Evolutionary conservation across 805 yeast genomes (phyloP).

Genomic region (Yamadazyma olivae): DNA sequence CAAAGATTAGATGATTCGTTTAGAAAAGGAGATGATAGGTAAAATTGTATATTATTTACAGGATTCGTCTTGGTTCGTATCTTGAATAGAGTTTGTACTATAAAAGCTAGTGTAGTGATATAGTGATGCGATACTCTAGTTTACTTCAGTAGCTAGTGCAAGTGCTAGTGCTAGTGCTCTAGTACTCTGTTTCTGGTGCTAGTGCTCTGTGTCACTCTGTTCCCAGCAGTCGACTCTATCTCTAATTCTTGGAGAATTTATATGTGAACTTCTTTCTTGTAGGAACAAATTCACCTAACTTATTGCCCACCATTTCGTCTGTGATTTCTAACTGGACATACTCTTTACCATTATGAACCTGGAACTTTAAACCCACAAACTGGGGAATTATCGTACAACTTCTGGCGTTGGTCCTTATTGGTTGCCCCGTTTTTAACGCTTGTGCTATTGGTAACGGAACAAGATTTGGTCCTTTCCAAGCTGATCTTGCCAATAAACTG

Average conservation of each 20-base stretch:
- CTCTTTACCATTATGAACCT: slow-evolving; percentile 94
- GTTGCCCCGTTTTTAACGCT: slow-evolving; percentile 75
- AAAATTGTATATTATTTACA: no score
- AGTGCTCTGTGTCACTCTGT: no score
- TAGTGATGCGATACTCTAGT: no score
- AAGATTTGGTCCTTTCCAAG: slow-evolving; percentile 77
- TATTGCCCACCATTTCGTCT: slow-evolving; percentile 96
- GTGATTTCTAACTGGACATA: slow-evolving; percentile 83
- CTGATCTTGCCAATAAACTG: slow-evolving; percentile 30
- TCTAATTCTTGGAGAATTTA: slow-evolving; percentile 68
- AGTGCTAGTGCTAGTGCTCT: no score
- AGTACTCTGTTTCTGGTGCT: no score
- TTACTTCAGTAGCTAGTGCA: no score
- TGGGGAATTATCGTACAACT: slow-evolving; percentile 93
- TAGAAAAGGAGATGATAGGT: slow-evolving; percentile 22
- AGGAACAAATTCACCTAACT: slow-evolving; percentile 92
- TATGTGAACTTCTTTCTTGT: slow-evolving; percentile 87
- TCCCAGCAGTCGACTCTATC: no score
- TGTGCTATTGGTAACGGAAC: slow-evolving; percentile 92
- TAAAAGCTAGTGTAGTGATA: no score
- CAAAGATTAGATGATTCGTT: slow-evolving; percentile 53
- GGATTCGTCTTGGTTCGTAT: no score
- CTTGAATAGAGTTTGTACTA: no score
- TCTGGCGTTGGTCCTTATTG: slow-evolving; percentile 95
- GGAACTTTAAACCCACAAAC: slow-evolving; percentile 91